These are phyloP conservation scores for Beauveria varroae DNA, from an alignment of 2,329 filamentous ascomycete species.

Conservation along the genomic window DNA sequence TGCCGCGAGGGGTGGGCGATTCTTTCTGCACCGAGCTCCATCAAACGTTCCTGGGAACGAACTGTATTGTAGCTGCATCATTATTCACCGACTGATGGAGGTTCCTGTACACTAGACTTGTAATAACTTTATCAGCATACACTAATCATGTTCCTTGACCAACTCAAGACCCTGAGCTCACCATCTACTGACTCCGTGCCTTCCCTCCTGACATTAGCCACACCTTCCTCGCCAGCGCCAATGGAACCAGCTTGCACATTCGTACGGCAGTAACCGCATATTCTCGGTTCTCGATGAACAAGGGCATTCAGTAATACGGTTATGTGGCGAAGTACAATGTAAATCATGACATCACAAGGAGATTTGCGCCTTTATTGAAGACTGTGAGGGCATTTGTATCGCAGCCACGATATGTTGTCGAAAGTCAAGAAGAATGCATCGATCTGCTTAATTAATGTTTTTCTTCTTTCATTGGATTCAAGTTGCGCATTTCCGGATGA, in stretches of 20 bases:
- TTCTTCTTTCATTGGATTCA: too few species aligned
- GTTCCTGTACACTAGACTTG: neutral
- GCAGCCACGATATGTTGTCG: slow-evolving; percentile 55
- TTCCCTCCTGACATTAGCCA: slow-evolving; percentile 18
- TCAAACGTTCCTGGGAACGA: too few species aligned
- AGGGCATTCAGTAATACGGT: too few species aligned
- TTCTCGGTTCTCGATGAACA: slow-evolving; percentile 11
- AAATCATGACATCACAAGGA: slow-evolving; percentile 57
- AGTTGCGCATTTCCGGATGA: slow-evolving; percentile 40
- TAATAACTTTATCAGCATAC: neutral
- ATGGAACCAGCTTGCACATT: slow-evolving; percentile 54
- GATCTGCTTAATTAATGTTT: slow-evolving; percentile 34
- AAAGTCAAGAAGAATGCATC: slow-evolving; percentile 52
- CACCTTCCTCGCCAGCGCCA: slow-evolving; percentile 50
- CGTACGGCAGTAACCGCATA: slow-evolving; percentile 51
- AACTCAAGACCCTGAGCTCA: slow-evolving; percentile 20
- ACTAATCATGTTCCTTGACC: slow-evolving; percentile 8
- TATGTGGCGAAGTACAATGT: slow-evolving; percentile 24
- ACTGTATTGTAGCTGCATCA: too few species aligned
- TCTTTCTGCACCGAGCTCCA: too few species aligned
- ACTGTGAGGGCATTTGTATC: slow-evolving; percentile 54
- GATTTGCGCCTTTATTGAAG: slow-evolving; percentile 44
- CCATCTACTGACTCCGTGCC: slow-evolving; percentile 18
- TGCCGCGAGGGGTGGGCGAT: too few species aligned
- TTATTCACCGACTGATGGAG: neutral